Percentiles rank a stretch among this genome's conserved stretches.
phyloP scores from a whole-genome alignment of 148 eudicot species.

The Selenicereus undatus region DNA sequence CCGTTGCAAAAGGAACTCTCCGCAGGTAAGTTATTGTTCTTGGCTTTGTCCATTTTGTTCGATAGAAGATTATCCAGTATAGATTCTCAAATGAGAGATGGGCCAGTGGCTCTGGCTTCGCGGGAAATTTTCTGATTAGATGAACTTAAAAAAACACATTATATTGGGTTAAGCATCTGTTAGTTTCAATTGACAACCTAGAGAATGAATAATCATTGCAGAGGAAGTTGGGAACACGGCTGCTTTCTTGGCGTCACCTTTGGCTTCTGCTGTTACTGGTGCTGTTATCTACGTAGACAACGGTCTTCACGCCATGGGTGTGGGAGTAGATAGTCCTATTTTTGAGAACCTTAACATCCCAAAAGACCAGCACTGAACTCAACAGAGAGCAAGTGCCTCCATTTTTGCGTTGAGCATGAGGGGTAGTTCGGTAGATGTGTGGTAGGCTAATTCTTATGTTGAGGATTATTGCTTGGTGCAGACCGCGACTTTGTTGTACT shows the following conservation, averaged over 20 bases:
- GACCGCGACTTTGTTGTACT: neutral
- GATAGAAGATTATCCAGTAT: neutral
- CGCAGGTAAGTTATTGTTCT: slow-evolving; percentile 49
- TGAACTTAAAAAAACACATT: neutral
- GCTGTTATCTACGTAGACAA: slow-evolving; percentile 90
- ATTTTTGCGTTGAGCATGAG: slow-evolving; percentile 6
- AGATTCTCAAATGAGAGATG: neutral
- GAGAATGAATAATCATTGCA: slow-evolving; percentile 31
- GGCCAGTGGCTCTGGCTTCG: neutral
- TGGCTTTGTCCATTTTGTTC: neutral
- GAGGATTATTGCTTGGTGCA: slow-evolving; percentile 13
- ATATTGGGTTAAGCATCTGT: neutral
- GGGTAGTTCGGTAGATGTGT: neutral
- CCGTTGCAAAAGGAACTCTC: slow-evolving; percentile 88
- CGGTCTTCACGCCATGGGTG: slow-evolving; percentile 95
- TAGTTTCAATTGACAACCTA: slow-evolving; percentile 9
- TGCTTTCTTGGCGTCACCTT: slow-evolving; percentile 91
- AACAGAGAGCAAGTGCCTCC: neutral
- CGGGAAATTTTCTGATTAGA: neutral
- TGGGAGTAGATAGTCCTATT: slow-evolving; percentile 85
- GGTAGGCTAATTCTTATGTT: slow-evolving; percentile 1
- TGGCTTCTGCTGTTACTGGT: slow-evolving; percentile 97
- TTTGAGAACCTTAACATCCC: slow-evolving; percentile 75
- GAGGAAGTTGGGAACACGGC: slow-evolving; percentile 95
- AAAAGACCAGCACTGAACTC: slow-evolving; percentile 39